Evolutionary conservation across 768 basidiomycete species (phyloP), one percentile per base, ranked within the genome.

Genomic region (Macrolepiota dolichaula): DNA sequence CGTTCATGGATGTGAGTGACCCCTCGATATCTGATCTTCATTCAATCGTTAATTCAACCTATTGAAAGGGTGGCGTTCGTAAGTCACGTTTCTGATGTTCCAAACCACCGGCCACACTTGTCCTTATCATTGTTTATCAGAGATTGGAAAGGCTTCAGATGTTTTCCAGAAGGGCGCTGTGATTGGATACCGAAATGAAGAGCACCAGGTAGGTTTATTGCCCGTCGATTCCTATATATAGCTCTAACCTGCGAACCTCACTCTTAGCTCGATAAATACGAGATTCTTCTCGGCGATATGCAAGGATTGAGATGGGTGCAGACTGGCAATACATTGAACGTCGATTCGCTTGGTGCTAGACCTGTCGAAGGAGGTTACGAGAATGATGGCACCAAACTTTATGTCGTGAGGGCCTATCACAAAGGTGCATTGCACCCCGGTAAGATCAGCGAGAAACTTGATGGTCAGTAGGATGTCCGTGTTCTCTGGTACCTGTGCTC

Each of bases 311-410:
- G 65, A 52, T 92, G 89, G 89, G 84, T 87, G 0, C 63, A 76
- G 52, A 64, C 71, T 52, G 71, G 72, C 36, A 86, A 85, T 27
- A 70, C 68, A 5, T 63, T 89, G 60, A 76, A 84, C 55, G 59
- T 83, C 36, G 49, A 67, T 1, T 58, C 65, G 38, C 79, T 89
- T 35, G 74, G 80, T 51, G 72, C 72, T 51, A 71, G 62, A 4
- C 87, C 87, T 0, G 86, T 92, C 37, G 87, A 90, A 62, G 90
- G 85, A 52, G 90, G 90, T 2, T 76, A 71, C 29, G 89, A 91
- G 68, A 74, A 77, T 13, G 79, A 86, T 60, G 87, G 87, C n/a
- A 75, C 79, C 1, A 77, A 75, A 6, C 74, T 89, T 17, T 90
- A 81, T 70, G 76, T 92, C 59, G 85, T 81, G 4, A 80, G 84